Conservation (phyloP, 2,329 filamentous ascomycete genomes). For the Verticillium albo-atrum region DNA sequence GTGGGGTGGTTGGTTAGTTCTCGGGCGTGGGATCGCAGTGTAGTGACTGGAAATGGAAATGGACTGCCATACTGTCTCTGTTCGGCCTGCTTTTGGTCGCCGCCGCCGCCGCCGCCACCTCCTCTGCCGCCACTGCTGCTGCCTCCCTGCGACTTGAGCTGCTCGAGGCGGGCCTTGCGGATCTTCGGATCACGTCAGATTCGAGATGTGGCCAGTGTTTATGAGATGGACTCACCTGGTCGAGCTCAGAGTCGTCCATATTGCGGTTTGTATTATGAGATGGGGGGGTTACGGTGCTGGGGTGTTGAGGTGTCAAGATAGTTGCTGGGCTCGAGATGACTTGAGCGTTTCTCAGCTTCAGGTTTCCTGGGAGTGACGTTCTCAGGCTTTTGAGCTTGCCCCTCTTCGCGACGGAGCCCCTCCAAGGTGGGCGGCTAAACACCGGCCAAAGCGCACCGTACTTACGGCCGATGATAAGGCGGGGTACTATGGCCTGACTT, state of each 20-base stretch:
- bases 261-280: neutral
- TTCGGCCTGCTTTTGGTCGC: conserved; percentile 62
- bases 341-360: neutral
- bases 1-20: conserved; percentile 11
- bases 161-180: conserved; percentile 84
- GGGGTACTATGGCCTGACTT: no score
- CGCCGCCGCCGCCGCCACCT: conserved; percentile 29
- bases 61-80: conserved; percentile 31
- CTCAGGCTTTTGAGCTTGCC: neutral
- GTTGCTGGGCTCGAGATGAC: neutral
- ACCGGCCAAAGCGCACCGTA: no score
- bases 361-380: neutral
- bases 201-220: neutral
- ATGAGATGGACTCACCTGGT: conserved; percentile 23
- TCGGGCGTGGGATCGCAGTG: neutral
- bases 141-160: conserved; percentile 73
- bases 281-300: no score
- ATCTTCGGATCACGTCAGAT: conserved; percentile 53
- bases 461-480: no score
- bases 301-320: neutral
- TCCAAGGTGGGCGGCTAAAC: neutral
- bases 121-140: conserved; percentile 42
- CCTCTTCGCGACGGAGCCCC: neutral
- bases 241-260: conserved; percentile 41
- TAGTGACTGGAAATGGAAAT: neutral